Evolutionary conservation across 164 flowering plant species (phyloP).

Genomic region (Liriodendron chinense): DNA sequence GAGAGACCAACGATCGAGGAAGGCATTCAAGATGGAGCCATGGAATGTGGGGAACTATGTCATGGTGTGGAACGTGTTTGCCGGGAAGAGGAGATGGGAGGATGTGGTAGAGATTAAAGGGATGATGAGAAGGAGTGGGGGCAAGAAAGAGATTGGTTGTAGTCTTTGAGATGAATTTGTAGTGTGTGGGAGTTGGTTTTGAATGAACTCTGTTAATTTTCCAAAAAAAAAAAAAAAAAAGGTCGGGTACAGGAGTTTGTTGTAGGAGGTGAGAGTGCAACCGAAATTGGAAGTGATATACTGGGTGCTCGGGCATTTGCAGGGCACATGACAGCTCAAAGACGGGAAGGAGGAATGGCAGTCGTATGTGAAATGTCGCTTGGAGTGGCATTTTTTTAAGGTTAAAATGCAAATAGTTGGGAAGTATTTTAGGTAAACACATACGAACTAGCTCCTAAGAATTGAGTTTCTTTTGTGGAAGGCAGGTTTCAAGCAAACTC

Average conservation of each 20-base stretch:
- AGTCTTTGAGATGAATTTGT: conserved; percentile 58
- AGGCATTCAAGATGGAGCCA: conserved; percentile 40
- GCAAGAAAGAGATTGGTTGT: conserved; percentile 63
- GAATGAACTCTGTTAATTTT: too few species aligned
- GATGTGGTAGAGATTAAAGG: conserved; percentile 54
- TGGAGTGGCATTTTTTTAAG: neutral
- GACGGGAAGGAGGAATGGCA: too few species aligned
- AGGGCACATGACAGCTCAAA: too few species aligned
- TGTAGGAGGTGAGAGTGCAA: conserved; percentile 49
- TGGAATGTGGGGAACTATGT: conserved; percentile 61
- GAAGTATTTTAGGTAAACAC: too few species aligned
- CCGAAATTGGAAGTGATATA: conserved; percentile 36
- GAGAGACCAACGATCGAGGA: conserved; percentile 43
- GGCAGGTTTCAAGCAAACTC: too few species aligned
- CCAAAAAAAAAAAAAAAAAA: too few species aligned
- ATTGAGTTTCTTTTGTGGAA: too few species aligned
- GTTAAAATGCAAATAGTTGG: too few species aligned
- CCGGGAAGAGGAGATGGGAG: conserved; percentile 65
- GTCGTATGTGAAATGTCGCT: neutral
- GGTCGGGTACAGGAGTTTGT: too few species aligned
- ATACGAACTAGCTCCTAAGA: too few species aligned
- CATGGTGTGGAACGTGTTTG: conserved; percentile 66
- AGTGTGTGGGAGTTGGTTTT: conserved; percentile 55
- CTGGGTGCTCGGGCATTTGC: conserved; percentile 33
- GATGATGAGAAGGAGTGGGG: conserved; percentile 48